These are phyloP conservation scores for Breynia disticha DNA, from an alignment of 441 rosid genomes.

Conservation along the genomic window DNA sequence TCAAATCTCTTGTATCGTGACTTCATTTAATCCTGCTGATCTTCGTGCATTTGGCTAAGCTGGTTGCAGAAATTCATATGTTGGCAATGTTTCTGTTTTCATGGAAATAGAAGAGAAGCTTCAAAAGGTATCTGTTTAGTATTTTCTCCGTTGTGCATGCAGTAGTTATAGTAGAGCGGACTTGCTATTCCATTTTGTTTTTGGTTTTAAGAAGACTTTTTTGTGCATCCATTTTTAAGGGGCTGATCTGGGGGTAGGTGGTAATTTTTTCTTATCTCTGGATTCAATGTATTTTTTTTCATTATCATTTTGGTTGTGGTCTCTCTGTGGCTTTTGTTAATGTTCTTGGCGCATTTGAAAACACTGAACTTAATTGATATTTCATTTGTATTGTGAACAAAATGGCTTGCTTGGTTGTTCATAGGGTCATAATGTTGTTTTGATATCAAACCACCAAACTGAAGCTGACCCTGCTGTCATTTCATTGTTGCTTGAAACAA, in stretches of 20 bases:
- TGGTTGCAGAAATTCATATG: slow-evolving; percentile 65
- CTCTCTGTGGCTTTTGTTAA: background rate
- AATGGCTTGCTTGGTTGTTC: slow-evolving; percentile 18
- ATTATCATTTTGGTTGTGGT: background rate
- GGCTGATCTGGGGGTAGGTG: too few relatives aligned
- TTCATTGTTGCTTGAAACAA: slow-evolving; percentile 72
- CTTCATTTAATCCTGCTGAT: background rate
- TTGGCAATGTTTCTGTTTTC: slow-evolving; percentile 70
- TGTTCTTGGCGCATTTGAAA: background rate
- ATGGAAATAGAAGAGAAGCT: slow-evolving; percentile 70
- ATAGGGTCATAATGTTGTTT: slow-evolving; percentile 83
- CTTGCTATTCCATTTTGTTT: background rate
- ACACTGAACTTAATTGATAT: background rate
- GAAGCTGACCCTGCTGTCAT: slow-evolving; percentile 98
- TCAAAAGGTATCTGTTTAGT: slow-evolving; percentile 39
- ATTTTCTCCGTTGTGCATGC: too few relatives aligned
- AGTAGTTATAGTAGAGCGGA: background rate
- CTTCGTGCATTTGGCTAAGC: background rate
- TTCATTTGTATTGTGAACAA: slow-evolving; percentile 1
- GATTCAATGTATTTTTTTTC: too few relatives aligned
- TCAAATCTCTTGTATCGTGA: background rate
- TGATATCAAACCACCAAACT: slow-evolving; percentile 95
- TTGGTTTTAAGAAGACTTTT: too few relatives aligned
- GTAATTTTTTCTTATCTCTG: too few relatives aligned
- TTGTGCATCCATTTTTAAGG: too few relatives aligned